phyloP scores from a whole-genome alignment of 345 rosid species.

The Populus deltoides region DNA sequence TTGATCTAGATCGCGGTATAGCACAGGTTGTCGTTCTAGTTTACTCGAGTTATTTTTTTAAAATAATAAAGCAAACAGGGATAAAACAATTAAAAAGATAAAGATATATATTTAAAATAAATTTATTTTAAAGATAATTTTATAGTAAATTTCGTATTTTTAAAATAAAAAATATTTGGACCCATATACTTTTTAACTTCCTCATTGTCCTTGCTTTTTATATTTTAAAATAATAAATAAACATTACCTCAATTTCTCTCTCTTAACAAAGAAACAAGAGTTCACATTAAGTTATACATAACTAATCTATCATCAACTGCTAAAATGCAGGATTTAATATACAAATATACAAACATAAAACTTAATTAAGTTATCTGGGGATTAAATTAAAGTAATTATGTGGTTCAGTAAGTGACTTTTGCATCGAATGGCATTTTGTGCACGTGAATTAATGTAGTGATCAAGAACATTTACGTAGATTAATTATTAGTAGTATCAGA shows the following conservation, averaged over 20 bases:
- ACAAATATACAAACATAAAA: neutral
- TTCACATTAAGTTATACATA: neutral
- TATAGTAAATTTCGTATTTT: too few relatives aligned
- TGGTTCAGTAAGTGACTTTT: neutral
- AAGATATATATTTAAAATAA: too few relatives aligned
- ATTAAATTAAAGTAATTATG: neutral
- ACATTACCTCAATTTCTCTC: neutral
- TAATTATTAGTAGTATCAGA: neutral
- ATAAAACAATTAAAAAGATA: too few relatives aligned
- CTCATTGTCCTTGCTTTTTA: too few relatives aligned
- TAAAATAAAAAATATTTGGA: too few relatives aligned
- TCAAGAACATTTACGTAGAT: neutral
- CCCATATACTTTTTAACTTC: too few relatives aligned
- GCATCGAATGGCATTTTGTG: neutral
- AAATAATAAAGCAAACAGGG: too few relatives aligned
- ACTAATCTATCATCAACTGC: neutral
- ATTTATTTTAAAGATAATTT: too few relatives aligned
- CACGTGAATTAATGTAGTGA: neutral
- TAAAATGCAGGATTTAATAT: neutral
- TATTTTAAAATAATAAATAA: too few relatives aligned
- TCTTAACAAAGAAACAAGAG: neutral
- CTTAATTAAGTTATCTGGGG: neutral
- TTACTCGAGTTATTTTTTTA: too few relatives aligned
- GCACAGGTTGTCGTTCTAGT: fast-evolving
- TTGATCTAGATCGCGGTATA: too few relatives aligned